A percentile compares a stretch with the other conserved stretches of the same genome.
phyloP scores from a whole-genome alignment of 371 early-diverging fungal genomes.

The Mucor plumbeus region DNA sequence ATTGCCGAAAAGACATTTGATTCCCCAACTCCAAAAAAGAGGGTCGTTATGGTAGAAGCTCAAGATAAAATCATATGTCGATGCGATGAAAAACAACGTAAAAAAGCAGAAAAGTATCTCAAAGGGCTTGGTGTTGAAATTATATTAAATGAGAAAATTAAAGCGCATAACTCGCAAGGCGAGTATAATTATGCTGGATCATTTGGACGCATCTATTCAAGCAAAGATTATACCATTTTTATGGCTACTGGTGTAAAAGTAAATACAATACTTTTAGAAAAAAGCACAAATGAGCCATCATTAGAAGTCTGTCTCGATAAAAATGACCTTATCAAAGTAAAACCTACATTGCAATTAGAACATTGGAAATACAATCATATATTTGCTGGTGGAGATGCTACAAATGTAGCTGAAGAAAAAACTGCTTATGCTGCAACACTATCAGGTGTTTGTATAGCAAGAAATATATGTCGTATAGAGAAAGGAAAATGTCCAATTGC shows the following conservation, averaged over 20 bases:
- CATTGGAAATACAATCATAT: constrained; percentile 63
- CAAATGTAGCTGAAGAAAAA: constrained; percentile 65
- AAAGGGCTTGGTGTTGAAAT: constrained; percentile 65
- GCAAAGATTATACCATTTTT: constrained; percentile 40
- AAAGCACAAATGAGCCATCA: constrained; percentile 21
- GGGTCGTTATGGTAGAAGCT: constrained; percentile 64
- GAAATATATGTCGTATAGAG: constrained; percentile 54
- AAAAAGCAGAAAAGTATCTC: constrained; percentile 54
- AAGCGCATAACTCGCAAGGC: constrained; percentile 14
- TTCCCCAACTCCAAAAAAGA: constrained; percentile 43
- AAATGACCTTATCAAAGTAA: constrained; percentile 55
- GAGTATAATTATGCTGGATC: constrained; percentile 32
- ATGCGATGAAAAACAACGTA: constrained; percentile 44
- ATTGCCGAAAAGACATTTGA: constrained; percentile 44
- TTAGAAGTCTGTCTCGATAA: constrained; percentile 41
- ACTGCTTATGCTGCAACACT: constrained; percentile 66
- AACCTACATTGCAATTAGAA: constrained; percentile 65
- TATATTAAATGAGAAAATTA: constrained; percentile 63
- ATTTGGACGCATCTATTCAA: constrained; percentile 36
- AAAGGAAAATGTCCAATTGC: constrained; percentile 48
- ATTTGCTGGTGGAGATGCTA: constrained; percentile 74
- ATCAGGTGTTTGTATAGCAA: constrained; percentile 55
- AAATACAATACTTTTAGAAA: constrained; percentile 36
- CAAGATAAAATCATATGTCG: constrained; percentile 43
- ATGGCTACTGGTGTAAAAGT: constrained; percentile 50